phyloP scores from a whole-genome alignment of 2,329 filamentous ascomycete genomes.

The Fusarium udum region DNA sequence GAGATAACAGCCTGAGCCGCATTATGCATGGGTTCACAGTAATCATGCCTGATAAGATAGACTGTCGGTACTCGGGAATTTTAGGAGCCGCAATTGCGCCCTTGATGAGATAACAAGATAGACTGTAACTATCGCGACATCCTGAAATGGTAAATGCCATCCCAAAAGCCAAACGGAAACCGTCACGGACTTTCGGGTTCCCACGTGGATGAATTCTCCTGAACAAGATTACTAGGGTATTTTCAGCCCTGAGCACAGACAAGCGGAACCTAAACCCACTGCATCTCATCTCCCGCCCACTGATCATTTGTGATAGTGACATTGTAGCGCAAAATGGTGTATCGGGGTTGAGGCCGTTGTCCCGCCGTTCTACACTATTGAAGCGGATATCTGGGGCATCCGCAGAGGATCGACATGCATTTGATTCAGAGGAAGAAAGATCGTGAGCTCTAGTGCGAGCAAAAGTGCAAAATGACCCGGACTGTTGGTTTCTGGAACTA shows the following conservation, averaged over 20 bases:
- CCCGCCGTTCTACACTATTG: background rate
- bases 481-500: background rate
- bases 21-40: background rate
- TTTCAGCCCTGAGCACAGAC: background rate
- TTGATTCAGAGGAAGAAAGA: background rate
- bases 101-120: background rate
- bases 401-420: background rate
- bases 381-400: background rate
- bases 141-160: background rate
- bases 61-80: background rate
- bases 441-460: background rate
- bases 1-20: background rate
- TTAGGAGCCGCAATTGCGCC: background rate
- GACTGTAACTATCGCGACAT: background rate
- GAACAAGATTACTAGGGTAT: background rate
- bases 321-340: background rate
- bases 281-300: constrained; percentile 7
- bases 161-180: background rate
- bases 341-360: background rate
- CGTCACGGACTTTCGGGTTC: background rate
- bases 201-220: constrained; percentile 9
- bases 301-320: background rate
- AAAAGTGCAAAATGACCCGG: background rate
- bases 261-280: background rate
- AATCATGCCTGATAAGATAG: background rate